Evolutionary conservation across 2,329 filamentous ascomycete genomes (phyloP).

Genomic region (Fusarium sp.): DNA sequence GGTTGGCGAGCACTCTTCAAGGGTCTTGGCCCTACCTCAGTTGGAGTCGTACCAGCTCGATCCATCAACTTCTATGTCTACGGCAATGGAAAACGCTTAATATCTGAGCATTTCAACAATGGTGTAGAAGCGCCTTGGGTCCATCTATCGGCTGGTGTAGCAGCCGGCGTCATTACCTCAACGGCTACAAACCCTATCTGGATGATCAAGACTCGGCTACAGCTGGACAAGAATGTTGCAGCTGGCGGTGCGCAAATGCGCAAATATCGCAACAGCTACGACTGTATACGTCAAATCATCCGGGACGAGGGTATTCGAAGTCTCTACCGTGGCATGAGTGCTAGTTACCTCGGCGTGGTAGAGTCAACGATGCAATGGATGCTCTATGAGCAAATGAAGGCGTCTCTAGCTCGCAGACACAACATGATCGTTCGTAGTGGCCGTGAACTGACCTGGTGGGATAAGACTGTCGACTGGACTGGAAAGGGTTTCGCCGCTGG

Average conservation of each 20-base stretch:
- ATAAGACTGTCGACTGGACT: slow-evolving; percentile 78
- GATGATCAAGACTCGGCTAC: slow-evolving; percentile 92
- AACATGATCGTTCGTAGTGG: slow-evolving; percentile 66
- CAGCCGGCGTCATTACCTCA: slow-evolving; percentile 84
- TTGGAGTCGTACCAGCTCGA: slow-evolving; percentile 88
- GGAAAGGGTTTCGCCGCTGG: slow-evolving; percentile 84
- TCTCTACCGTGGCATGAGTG: slow-evolving; percentile 89
- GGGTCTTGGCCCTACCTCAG: slow-evolving; percentile 87
- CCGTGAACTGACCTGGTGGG: slow-evolving; percentile 73
- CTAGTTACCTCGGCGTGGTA: slow-evolving; percentile 88
- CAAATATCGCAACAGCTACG: slow-evolving; percentile 86
- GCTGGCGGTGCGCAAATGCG: slow-evolving; percentile 65
- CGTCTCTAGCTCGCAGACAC: slow-evolving; percentile 72
- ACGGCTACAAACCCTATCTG: slow-evolving; percentile 96
- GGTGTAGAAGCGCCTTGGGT: slow-evolving; percentile 77
- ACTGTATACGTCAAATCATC: slow-evolving; percentile 86
- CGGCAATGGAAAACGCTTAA: slow-evolving; percentile 87
- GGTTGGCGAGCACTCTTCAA: slow-evolving; percentile 92
- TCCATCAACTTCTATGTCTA: slow-evolving; percentile 96
- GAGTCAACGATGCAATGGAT: slow-evolving; percentile 95
- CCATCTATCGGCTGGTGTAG: slow-evolving; percentile 78
- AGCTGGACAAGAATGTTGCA: slow-evolving; percentile 87
- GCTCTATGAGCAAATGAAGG: slow-evolving; percentile 92
- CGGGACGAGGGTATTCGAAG: slow-evolving; percentile 82
- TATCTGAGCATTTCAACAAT: slow-evolving; percentile 78